Conservation (phyloP, 228 moss, liverwort and hornwort species). For the Sphagnum fallax region DNA sequence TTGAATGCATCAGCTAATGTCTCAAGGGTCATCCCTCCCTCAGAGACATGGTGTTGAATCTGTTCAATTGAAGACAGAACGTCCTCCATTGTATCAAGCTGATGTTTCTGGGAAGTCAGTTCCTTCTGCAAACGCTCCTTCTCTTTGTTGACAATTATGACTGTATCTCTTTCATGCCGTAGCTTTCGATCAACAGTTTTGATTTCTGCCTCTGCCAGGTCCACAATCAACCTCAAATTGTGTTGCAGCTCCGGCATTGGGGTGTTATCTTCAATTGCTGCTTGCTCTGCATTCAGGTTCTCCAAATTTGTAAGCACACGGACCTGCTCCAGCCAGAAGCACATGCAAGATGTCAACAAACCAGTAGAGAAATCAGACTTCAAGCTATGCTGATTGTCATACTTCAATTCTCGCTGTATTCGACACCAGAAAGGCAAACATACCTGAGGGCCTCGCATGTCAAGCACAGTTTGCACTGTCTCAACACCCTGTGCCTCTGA, state of each 20-base stretch:
- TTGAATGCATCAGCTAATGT: constrained; percentile 60
- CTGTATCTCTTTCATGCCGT: constrained; percentile 62
- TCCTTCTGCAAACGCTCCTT: constrained; percentile 66
- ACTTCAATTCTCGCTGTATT: too few relatives aligned
- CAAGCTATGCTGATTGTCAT: too few relatives aligned
- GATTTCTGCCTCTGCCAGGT: constrained; percentile 85
- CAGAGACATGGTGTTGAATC: constrained; percentile 52
- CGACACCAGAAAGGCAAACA: neutral
- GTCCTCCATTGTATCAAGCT: constrained; percentile 66
- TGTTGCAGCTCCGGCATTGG: constrained; percentile 88
- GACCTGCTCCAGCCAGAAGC: constrained; percentile 7
- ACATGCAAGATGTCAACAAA: too few relatives aligned
- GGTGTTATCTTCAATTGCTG: constrained; percentile 45
- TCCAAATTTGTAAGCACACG: constrained; percentile 74
- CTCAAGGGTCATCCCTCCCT: constrained; percentile 57
- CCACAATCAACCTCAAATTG: constrained; percentile 77
- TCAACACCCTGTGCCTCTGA: constrained; percentile 65
- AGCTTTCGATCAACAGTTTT: constrained; percentile 71
- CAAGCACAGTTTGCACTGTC: constrained; percentile 75
- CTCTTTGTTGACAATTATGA: constrained; percentile 69
- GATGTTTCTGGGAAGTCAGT: constrained; percentile 45
- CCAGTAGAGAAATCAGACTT: too few relatives aligned
- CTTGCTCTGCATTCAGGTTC: constrained; percentile 73
- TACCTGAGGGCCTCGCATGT: constrained; percentile 80
- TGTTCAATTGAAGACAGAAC: constrained; percentile 62